phyloP scores from a whole-genome alignment of 2,329 filamentous ascomycete genomes.

The Nemania serpens region DNA sequence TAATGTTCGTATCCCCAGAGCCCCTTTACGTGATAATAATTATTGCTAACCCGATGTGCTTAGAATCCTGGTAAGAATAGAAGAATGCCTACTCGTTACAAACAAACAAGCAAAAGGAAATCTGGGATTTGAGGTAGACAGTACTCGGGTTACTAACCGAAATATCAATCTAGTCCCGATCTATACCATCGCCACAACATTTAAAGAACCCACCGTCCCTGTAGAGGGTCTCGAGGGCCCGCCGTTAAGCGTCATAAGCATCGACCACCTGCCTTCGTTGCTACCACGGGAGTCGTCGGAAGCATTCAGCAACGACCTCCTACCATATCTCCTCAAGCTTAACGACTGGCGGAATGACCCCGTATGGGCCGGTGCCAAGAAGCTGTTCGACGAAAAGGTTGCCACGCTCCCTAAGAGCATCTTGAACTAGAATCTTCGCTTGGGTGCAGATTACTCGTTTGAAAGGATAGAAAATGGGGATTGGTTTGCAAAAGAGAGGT shows the following conservation, averaged over 20 bases:
- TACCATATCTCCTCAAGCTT: slow-evolving; percentile 77
- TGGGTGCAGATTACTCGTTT: background rate
- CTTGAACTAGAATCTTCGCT: slow-evolving; percentile 8
- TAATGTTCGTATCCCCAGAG: slow-evolving; percentile 43
- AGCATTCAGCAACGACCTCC: slow-evolving; percentile 77
- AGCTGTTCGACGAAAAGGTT: slow-evolving; percentile 84
- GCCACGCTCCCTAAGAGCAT: slow-evolving; percentile 62
- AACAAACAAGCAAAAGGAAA: slow-evolving; percentile 2
- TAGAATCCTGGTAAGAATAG: slow-evolving; percentile 49
- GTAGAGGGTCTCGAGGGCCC: slow-evolving; percentile 65
- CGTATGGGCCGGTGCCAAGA: slow-evolving; percentile 86
- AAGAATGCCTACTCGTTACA: background rate
- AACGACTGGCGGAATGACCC: slow-evolving; percentile 73
- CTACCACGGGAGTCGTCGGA: slow-evolving; percentile 87
- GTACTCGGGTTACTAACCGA: slow-evolving; percentile 12
- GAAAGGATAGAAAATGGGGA: no score
- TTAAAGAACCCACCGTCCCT: slow-evolving; percentile 78
- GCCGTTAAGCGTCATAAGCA: slow-evolving; percentile 79
- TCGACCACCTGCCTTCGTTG: slow-evolving; percentile 83
- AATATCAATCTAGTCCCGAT: slow-evolving; percentile 64
- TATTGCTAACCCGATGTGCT: background rate
- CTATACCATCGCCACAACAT: slow-evolving; percentile 84
- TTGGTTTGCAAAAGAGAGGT: no score
- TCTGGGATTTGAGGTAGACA: slow-evolving; percentile 17
- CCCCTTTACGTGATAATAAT: background rate